Evolutionary conservation across 495 filamentous ascomycete species (phyloP).

Genomic region (Aspergillus nidulans): DNA sequence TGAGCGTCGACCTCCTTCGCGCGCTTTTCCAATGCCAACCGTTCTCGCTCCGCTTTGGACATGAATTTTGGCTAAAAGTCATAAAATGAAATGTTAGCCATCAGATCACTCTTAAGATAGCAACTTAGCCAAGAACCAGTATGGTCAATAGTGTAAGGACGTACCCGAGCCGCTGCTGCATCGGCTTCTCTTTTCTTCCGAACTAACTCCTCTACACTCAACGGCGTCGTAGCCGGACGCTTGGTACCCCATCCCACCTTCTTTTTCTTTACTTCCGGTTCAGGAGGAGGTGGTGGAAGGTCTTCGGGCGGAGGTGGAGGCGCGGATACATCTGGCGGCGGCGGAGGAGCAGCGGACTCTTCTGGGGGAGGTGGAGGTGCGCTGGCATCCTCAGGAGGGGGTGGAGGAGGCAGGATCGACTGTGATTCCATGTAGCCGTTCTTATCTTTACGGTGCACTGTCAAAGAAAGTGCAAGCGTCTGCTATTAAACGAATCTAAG

Average conservation of each 20-base stretch:
- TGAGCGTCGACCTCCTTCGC: conserved; percentile 78
- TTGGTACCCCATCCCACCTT: conserved; percentile 54
- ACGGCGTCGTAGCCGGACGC: conserved; percentile 41
- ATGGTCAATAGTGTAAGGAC: conserved; percentile 1
- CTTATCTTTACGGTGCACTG: conserved; percentile 26
- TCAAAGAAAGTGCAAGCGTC: neutral
- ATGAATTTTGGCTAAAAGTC: conserved; percentile 79
- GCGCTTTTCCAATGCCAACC: conserved; percentile 77
- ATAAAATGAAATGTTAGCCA: conserved; percentile 20
- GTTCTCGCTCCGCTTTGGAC: conserved; percentile 83
- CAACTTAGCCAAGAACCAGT: neutral
- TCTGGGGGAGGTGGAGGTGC: conserved; percentile 57
- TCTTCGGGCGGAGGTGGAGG: conserved; percentile 58
- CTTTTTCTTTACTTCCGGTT: conserved; percentile 40
- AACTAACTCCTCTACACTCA: conserved; percentile 74
- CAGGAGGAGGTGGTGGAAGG: conserved; percentile 48
- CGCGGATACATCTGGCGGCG: conserved; percentile 39
- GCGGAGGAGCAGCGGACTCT: conserved; percentile 38
- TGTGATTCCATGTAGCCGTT: conserved; percentile 19
- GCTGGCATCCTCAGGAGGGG: conserved; percentile 26
- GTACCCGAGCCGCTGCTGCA: conserved; percentile 69
- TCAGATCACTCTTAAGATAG: neutral
- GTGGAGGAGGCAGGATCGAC: conserved; percentile 30
- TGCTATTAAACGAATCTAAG: neutral
- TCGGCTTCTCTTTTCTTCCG: conserved; percentile 75